These are phyloP conservation scores for Penicillium sp. DNA, from an alignment of 2,329 filamentous ascomycete genomes.

Conservation along the genomic window DNA sequence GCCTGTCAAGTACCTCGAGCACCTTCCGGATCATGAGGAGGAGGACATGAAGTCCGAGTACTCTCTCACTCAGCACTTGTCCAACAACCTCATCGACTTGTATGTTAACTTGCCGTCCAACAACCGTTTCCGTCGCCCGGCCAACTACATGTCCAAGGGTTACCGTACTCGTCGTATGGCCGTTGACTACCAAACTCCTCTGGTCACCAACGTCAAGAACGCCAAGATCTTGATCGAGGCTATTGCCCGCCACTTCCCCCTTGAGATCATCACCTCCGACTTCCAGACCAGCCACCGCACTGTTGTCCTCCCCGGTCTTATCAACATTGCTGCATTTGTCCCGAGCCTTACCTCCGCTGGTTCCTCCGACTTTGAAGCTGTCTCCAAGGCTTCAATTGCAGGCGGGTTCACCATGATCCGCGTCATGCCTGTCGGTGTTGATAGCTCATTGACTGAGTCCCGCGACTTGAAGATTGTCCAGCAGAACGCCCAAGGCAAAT, in stretches of 20 bases:
- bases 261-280: constrained; percentile 78
- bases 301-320: constrained; percentile 66
- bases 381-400: constrained; percentile 69
- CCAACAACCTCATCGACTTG: constrained; percentile 95
- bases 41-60: constrained; percentile 92
- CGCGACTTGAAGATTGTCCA: constrained; percentile 68
- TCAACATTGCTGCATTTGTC: constrained; percentile 78
- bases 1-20: constrained; percentile 88
- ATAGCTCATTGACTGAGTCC: constrained; percentile 69
- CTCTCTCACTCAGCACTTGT: constrained; percentile 91
- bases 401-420: constrained; percentile 77
- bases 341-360: constrained; percentile 64
- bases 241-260: constrained; percentile 80
- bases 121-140: constrained; percentile 93
- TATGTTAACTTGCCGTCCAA: constrained; percentile 99
- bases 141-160: constrained; percentile 97
- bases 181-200: constrained; percentile 92
- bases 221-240: constrained; percentile 96
- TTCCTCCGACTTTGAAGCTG: constrained; percentile 64
- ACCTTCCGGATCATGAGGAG: constrained; percentile 65
- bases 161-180: constrained; percentile 97
- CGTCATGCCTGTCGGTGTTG: constrained; percentile 70
- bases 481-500: constrained; percentile 63
- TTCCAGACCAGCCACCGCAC: constrained; percentile 86
- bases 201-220: constrained; percentile 99